These are phyloP conservation scores for Euptelea pleiosperma DNA, from an alignment of 164 flowering plant species.

Conservation along the genomic window DNA sequence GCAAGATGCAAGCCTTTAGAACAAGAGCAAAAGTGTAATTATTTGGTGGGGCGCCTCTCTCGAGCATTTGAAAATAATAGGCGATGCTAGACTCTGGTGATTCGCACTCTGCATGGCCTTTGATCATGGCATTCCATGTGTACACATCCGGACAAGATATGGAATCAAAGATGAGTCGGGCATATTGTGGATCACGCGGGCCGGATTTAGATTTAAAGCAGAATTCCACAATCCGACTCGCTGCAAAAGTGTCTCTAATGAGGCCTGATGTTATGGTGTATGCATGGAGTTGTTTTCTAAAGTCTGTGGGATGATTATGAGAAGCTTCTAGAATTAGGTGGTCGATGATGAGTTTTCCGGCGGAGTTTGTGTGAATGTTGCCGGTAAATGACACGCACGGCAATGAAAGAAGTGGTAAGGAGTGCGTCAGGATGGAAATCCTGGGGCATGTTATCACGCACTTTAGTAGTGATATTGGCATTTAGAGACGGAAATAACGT, in stretches of 20 bases:
- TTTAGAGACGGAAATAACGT: too few relatives aligned
- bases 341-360: too few relatives aligned
- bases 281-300: constrained; percentile 19
- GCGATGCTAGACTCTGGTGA: constrained; percentile 10
- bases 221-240: constrained; percentile 20
- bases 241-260: constrained; percentile 18
- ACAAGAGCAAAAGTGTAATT: constrained; percentile 23
- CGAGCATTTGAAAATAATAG: constrained; percentile 20
- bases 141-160: constrained; percentile 20
- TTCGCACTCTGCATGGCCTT: constrained; percentile 10
- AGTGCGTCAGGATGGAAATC: too few relatives aligned
- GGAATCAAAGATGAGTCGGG: constrained; percentile 16
- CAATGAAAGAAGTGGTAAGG: too few relatives aligned
- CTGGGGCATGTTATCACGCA: too few relatives aligned
- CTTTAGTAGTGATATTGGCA: too few relatives aligned
- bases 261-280: constrained; percentile 21
- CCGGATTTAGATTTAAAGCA: constrained; percentile 11
- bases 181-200: neutral
- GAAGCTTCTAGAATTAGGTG: constrained; percentile 13
- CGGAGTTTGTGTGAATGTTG: too few relatives aligned
- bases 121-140: constrained; percentile 27
- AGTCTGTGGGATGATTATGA: constrained; percentile 2
- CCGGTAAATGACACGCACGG: too few relatives aligned
- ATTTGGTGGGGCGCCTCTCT: constrained; percentile 9
- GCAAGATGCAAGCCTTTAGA: constrained; percentile 19